Evolutionary conservation across 768 basidiomycete genomes (phyloP).

Genomic region (Boletus coccyginus): DNA sequence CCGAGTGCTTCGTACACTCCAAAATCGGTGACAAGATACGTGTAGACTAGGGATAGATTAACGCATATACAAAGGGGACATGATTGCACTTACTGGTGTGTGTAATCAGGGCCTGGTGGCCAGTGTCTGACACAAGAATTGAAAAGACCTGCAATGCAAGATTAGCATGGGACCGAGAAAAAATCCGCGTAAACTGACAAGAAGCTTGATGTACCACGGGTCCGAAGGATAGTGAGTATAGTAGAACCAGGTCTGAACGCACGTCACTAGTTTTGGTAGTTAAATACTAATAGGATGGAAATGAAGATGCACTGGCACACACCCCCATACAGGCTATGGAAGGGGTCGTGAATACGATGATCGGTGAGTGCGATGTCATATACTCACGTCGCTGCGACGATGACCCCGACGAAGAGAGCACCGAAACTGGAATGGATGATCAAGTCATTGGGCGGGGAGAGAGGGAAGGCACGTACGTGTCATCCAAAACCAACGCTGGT

Average conservation of each 20-base stretch:
- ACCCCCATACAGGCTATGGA: constrained; percentile 51
- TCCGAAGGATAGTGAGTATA: constrained; percentile 48
- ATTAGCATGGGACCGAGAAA: background rate
- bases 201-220: constrained; percentile 43
- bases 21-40: constrained; percentile 37
- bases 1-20: constrained; percentile 23
- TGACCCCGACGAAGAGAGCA: constrained; percentile 48
- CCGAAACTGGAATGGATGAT: constrained; percentile 39
- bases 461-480: constrained; percentile 29
- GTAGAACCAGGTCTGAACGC: constrained; percentile 56
- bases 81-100: constrained; percentile 40
- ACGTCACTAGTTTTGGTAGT: constrained; percentile 42
- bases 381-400: constrained; percentile 47
- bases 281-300: background rate
- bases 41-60: constrained; percentile 39
- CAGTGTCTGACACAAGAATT: constrained; percentile 49
- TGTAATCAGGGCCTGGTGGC: constrained; percentile 52
- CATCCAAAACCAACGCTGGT: constrained; percentile 26
- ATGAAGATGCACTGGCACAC: constrained; percentile 1
- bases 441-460: background rate
- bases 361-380: background rate
- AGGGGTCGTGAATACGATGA: constrained; percentile 4
- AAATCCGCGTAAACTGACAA: constrained; percentile 34
- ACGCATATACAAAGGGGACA: background rate
- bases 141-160: constrained; percentile 41